Base-by-base conservation (phyloP, 2,329 filamentous ascomycete species). In the Neonectria sp. region DNA sequence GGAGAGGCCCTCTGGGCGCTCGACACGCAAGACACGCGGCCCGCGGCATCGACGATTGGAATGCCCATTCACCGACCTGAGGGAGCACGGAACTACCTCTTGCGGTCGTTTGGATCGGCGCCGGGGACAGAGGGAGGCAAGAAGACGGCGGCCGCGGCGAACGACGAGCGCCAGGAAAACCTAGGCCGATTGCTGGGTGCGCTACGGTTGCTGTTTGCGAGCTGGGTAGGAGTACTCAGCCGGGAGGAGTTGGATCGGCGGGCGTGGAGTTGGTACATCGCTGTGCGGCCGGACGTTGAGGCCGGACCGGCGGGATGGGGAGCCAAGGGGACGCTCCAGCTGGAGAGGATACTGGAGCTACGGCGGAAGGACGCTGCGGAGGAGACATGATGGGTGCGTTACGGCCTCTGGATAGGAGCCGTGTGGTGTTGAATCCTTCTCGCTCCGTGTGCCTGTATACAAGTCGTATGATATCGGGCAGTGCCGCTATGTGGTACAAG, bases 191-290 rank as follows among this genome's bases (percentile, higher is more conserved):
- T 97, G 3, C 83, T 97, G 0, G 91, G 89, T 4, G 91, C 93
- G 0, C 82, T 97, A 63, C 88, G 95, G 68, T 78, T 94, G 24
- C 78, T 97, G 1, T 95, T 90, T 74, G 84, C 86, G 53, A 95
- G 93, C 68, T 97, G 94, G 95, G 85, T 86, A 1, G 81, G 83
- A n/a, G 86, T 89, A 33, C 78, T 97, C 37, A 85, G 81, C 29
- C 81, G 82, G 4, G 84, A 87, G 17, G 93, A 97, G 74, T 82
- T 97, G 59, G 93, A 97, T 77, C 86, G 86, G 68, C 88, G 90
- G 66, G 93, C 93, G 21, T 97, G 94, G 93, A 83, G 83, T 12
- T 97, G 94, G 94, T 97, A 97, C 79, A 84, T 92, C 2, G 86
- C 88, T 25, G 89, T 95, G 24, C 85, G 95, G 69, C 94, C 94